Evolutionary conservation across 768 basidiomycete genomes (phyloP).

Genomic region (Serendipita sp.): DNA sequence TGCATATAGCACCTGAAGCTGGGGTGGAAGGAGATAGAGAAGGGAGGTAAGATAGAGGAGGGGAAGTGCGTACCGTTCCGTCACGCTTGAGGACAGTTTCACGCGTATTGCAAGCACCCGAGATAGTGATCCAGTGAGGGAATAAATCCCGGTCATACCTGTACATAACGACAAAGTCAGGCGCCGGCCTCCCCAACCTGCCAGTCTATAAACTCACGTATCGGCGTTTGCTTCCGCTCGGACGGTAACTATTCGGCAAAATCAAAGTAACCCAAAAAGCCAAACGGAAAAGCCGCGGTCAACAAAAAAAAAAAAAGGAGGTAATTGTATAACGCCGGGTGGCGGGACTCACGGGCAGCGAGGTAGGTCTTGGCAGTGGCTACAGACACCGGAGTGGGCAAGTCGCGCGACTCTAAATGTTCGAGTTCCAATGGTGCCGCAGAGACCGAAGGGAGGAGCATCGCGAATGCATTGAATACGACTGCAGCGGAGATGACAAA

Average conservation of each 20-base stretch:
- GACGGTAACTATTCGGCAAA: background rate
- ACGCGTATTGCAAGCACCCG: conserved; percentile 34
- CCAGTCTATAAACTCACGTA: background rate
- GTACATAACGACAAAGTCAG: background rate
- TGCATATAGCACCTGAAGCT: background rate
- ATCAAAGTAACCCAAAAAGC: background rate
- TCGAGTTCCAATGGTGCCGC: background rate
- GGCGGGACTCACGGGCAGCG: background rate
- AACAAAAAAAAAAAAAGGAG: background rate
- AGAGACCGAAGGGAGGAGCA: background rate
- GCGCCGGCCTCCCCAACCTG: background rate
- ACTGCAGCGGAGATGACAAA: background rate
- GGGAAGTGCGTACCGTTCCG: conserved; percentile 11
- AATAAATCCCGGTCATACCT: conserved; percentile 7
- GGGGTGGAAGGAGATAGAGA: too few species aligned
- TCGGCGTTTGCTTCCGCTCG: background rate
- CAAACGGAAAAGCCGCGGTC: background rate
- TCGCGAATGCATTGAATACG: background rate
- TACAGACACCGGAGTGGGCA: conserved; percentile 9
- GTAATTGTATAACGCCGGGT: too few species aligned
- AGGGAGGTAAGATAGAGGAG: too few species aligned
- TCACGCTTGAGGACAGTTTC: conserved; percentile 25
- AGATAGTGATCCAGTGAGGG: conserved; percentile 21
- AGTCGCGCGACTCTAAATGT: background rate
- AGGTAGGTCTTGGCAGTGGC: conserved; percentile 8